phyloP scores from a whole-genome alignment of 768 basidiomycete genomes.

The Podaxis mareebaensis region DNA sequence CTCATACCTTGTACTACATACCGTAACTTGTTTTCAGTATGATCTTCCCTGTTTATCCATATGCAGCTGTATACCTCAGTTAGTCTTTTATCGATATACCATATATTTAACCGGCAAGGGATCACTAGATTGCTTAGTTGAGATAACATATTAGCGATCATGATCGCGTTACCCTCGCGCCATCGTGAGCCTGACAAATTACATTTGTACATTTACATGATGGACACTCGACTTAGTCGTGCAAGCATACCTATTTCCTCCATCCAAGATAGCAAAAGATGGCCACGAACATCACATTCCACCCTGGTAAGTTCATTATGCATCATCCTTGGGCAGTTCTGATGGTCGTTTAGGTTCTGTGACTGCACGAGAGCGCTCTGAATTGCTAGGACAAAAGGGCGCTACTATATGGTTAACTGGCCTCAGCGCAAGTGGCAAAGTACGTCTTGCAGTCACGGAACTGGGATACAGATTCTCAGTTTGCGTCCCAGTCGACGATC shows the following conservation, averaged over 20 bases:
- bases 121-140: not conserved
- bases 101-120: not conserved
- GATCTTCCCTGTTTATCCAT: not conserved
- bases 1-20: constrained; percentile 2
- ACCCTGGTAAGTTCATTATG: constrained; percentile 47
- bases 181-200: constrained; percentile 18
- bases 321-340: not conserved
- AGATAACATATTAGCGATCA: constrained; percentile 10
- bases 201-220: too few relatives aligned
- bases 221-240: not conserved
- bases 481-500: constrained; percentile 76
- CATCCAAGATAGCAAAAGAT: constrained; percentile 22
- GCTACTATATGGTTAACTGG: constrained; percentile 97
- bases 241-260: not conserved
- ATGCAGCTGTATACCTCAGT: not conserved
- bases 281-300: constrained; percentile 67
- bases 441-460: constrained; percentile 28
- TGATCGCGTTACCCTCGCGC: constrained; percentile 29
- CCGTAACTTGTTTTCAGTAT: not conserved
- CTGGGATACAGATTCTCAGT: not conserved
- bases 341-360: constrained; percentile 61
- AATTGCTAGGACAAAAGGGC: constrained; percentile 76
- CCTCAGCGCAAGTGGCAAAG: constrained; percentile 94
- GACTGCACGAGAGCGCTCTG: constrained; percentile 60
- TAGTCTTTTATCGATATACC: not conserved